These are phyloP conservation scores for Yamadazyma tumulicola DNA, from an alignment of 805 yeast species.

Conservation along the genomic window DNA sequence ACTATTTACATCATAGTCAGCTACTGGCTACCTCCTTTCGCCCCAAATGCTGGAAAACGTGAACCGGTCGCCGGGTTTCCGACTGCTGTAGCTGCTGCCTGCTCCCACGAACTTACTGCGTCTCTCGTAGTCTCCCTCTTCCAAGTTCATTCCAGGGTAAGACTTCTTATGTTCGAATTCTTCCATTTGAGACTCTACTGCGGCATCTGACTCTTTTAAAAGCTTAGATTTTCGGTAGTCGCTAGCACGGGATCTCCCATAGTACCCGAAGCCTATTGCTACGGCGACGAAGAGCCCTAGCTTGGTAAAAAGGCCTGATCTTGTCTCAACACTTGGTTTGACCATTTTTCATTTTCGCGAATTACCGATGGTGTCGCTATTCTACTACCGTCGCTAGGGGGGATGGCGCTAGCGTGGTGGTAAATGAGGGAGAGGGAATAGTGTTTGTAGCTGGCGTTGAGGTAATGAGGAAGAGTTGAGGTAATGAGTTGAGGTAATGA, in stretches of 20 bases:
- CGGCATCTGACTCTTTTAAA: conserved; percentile 32
- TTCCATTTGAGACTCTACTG: conserved; percentile 23
- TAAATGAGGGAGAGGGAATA: no score
- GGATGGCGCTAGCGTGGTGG: no score
- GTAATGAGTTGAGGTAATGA: no score
- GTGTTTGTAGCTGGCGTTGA: no score
- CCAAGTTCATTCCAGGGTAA: conserved; percentile 47
- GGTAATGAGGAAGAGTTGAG: no score
- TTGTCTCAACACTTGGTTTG: conserved; percentile 30
- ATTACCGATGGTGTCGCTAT: no score
- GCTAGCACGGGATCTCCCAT: conserved; percentile 37
- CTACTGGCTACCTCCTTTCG: conserved; percentile 1
- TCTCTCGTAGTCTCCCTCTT: conserved; percentile 35
- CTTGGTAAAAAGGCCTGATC: conserved; percentile 32
- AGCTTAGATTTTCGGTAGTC: conserved; percentile 32
- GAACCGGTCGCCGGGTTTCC: conserved; percentile 54
- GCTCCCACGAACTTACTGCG: conserved; percentile 68
- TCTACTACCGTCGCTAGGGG: no score
- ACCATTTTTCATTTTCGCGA: no score
- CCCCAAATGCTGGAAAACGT: conserved; percentile 23
- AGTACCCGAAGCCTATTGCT: conserved; percentile 28
- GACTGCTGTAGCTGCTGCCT: conserved; percentile 55
- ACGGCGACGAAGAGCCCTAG: conserved; percentile 28
- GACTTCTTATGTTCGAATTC: conserved; percentile 31
- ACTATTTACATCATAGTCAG: neutral